These are phyloP conservation scores for Solanum medicagineum DNA, from an alignment of 257 asterid species.

Conservation along the genomic window DNA sequence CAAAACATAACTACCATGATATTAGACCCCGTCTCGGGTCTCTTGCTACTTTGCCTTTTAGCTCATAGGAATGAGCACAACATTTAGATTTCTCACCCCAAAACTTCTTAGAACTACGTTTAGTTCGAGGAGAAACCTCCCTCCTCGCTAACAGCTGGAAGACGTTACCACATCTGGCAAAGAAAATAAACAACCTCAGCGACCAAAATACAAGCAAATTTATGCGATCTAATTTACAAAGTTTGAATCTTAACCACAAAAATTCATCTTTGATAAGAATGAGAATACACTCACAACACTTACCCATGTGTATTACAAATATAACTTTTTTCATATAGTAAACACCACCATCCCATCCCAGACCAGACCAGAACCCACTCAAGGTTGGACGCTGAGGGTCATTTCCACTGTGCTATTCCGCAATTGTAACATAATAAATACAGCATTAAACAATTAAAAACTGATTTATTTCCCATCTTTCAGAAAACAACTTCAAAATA, in stretches of 20 bases:
- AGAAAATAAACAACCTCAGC: slow-evolving; percentile 8
- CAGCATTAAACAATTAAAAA: not conserved
- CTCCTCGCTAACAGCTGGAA: slow-evolving; percentile 62
- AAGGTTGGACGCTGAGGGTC: not conserved
- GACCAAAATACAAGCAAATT: not conserved
- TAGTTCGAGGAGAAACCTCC: slow-evolving; percentile 73
- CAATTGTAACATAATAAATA: not conserved
- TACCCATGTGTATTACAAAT: not conserved
- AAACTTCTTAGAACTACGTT: slow-evolving; percentile 52
- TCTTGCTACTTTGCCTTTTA: slow-evolving; percentile 39
- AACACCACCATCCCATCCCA: not conserved
- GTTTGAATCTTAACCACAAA: not conserved
- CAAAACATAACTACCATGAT: slow-evolving; percentile 51
- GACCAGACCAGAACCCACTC: not conserved
- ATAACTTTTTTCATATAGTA: not conserved
- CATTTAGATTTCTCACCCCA: slow-evolving; percentile 50
- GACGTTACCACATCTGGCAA: slow-evolving; percentile 48
- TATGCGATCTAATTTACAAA: not conserved
- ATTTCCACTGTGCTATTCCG: not conserved
- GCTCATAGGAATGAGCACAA: slow-evolving; percentile 26
- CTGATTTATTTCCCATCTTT: not conserved
- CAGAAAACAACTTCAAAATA: not conserved
- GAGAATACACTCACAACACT: not conserved
- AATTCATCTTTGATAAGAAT: not conserved
- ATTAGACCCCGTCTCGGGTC: slow-evolving; percentile 79